phyloP scores from a whole-genome alignment of 2,329 filamentous ascomycete species.

The Aspergillus arachidicola region DNA sequence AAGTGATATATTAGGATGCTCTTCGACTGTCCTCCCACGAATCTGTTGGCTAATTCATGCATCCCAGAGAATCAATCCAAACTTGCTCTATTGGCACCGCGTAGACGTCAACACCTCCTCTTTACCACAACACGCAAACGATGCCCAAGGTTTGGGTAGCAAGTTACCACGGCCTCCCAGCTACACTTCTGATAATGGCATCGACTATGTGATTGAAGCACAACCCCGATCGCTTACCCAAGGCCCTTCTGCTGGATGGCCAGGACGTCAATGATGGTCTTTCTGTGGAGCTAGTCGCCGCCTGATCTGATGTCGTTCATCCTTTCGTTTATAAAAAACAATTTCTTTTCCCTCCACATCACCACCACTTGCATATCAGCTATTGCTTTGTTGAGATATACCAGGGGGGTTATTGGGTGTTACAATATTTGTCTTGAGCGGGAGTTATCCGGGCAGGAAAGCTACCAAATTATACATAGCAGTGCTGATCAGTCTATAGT shows the following conservation, averaged over 20 bases:
- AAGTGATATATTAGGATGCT: constrained; percentile 44
- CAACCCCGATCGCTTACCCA: constrained; percentile 61
- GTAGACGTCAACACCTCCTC: constrained; percentile 42
- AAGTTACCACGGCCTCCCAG: constrained; percentile 68
- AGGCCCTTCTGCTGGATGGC: constrained; percentile 14
- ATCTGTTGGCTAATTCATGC: constrained; percentile 7
- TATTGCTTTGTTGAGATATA: background rate
- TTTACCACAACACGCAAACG: background rate
- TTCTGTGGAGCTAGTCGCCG: background rate
- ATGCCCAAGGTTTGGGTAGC: constrained; percentile 13
- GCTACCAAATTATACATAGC: constrained; percentile 2
- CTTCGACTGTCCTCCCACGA: background rate
- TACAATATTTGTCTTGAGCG: constrained; percentile 3
- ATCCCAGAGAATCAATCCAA: constrained; percentile 71
- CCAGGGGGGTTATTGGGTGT: background rate
- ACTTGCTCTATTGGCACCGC: constrained; percentile 79
- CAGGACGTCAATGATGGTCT: background rate
- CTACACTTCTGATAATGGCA: constrained; percentile 74
- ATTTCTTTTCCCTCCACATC: background rate
- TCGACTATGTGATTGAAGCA: constrained; percentile 71
- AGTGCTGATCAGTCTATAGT: constrained; percentile 1
- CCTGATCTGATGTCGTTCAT: background rate
- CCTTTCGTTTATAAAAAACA: background rate
- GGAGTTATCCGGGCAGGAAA: constrained; percentile 11
- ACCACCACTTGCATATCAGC: background rate